These are phyloP conservation scores for Vitis hybrid DNA, from an alignment of 177 flowering plant genomes.

Conservation along the genomic window DNA sequence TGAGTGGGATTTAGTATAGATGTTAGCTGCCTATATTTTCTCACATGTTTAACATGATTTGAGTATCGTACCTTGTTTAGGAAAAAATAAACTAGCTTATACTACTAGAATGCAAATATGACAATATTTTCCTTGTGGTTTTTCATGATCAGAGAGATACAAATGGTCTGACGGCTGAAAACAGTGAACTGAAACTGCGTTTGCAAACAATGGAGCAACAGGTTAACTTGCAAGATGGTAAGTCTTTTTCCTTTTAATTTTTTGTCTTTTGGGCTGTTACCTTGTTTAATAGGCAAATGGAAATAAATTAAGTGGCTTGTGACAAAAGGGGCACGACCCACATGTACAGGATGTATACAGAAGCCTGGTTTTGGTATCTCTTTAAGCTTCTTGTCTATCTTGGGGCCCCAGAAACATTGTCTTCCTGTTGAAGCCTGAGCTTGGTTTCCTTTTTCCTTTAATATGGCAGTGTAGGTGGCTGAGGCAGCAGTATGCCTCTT, in stretches of 20 bases:
- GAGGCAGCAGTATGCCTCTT: too few species aligned
- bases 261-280: slow-evolving; percentile 1
- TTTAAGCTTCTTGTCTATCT: too few species aligned
- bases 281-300: neutral
- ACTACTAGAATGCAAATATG: neutral
- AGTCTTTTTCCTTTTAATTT: slow-evolving; percentile 7
- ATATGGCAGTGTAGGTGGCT: too few species aligned
- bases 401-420: too few species aligned
- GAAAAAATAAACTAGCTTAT: too few species aligned
- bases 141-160: slow-evolving; percentile 79
- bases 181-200: slow-evolving; percentile 87
- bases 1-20: too few species aligned
- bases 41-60: neutral
- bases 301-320: neutral
- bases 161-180: slow-evolving; percentile 79
- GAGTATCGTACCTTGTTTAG: too few species aligned
- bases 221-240: slow-evolving; percentile 97
- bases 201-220: slow-evolving; percentile 96
- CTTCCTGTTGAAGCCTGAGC: too few species aligned
- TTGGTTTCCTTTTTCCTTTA: too few species aligned
- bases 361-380: too few species aligned
- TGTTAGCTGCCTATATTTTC: neutral
- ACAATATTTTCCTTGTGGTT: neutral
- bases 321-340: too few species aligned
- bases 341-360: too few species aligned